Base-by-base conservation (phyloP, 768 basidiomycete species). In the Rhizopogon roseolus region DNA sequence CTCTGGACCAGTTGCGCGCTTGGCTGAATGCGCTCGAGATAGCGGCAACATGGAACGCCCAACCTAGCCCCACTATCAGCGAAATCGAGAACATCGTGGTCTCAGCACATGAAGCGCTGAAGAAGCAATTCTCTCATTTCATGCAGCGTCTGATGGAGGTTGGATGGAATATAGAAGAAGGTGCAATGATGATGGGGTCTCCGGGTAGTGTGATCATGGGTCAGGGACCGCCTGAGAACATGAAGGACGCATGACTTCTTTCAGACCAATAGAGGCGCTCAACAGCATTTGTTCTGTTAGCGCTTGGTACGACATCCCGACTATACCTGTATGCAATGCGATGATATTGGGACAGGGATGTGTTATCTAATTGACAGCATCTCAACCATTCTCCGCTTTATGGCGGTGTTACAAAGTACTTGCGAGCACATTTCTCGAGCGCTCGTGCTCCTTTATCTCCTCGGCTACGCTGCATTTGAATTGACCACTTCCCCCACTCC, bases 1-100 rank as follows among this genome's bases (percentile, higher is more conserved):
- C 71, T 4, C 55, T 62, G 13, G 82, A 85, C 61, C 78, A 81
- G 54, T 71, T 84, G 38, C 77, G 77, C 53, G 83, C 80, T 3
- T 87, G 85, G 84, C 52, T 68, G 49, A 62, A 67, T 36, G 58
- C 55, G 6, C 52, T 58, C 11, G 66, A 67, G 45, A 59, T 57
- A 2, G 42, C 64, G 6, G 54, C 57, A 46, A 44, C 5, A 17
- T 16, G 61, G 17, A 19, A 5, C 13, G 28, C 53, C 36, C 17
- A 1, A 16, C 16, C 14, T n/a, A 41, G 8, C n/a, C 54, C 49
- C 27, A 51, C 44, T 4, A 11, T 39, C 16, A 39, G 22, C 16
- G 50, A 54, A 49, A 44, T 37, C 14, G 54, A 10, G 11, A 50
- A 58, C n/a, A 27, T 60, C 53, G 44, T 58, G 0, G 48, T 40